Conservation (phyloP, 805 yeast genomes). For the Saccharomycopsis schoenii region DNA sequence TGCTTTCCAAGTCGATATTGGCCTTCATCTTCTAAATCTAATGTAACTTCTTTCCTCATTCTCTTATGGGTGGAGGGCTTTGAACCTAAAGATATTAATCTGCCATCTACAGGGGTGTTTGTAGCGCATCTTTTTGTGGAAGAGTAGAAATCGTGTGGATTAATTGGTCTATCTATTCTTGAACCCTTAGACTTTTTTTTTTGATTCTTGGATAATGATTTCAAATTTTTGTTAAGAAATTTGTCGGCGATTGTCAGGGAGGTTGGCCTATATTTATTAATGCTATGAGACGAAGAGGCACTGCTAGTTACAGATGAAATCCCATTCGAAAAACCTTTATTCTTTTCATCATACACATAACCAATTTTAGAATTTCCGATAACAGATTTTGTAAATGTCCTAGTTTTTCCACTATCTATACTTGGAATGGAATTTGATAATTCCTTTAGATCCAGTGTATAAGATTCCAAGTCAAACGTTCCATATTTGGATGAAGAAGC, state of each 20-base stretch:
- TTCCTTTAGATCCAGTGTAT: not conserved
- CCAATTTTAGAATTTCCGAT: not conserved
- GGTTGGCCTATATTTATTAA: not conserved
- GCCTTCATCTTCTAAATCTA: slow-evolving; percentile 2
- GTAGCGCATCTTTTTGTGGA: not conserved
- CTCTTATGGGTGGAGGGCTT: not conserved
- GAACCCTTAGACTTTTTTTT: not conserved
- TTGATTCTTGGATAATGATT: not conserved
- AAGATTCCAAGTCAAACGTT: not conserved
- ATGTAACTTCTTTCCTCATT: not conserved
- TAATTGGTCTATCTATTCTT: not conserved
- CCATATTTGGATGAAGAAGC: not conserved
- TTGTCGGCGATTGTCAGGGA: not conserved
- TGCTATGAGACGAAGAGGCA: not conserved
- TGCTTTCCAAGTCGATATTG: slow-evolving; percentile 1
- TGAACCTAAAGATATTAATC: not conserved
- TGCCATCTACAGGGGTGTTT: not conserved
- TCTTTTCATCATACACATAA: not conserved
- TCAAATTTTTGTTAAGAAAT: not conserved
- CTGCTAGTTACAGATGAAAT: too few relatives aligned
- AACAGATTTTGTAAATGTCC: not conserved
- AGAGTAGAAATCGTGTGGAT: not conserved
- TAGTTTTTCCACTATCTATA: not conserved
- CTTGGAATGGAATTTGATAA: not conserved
- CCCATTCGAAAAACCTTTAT: not conserved